These are phyloP conservation scores for Thuja plicata DNA, from an alignment of 83 land plant species.

Conservation along the genomic window DNA sequence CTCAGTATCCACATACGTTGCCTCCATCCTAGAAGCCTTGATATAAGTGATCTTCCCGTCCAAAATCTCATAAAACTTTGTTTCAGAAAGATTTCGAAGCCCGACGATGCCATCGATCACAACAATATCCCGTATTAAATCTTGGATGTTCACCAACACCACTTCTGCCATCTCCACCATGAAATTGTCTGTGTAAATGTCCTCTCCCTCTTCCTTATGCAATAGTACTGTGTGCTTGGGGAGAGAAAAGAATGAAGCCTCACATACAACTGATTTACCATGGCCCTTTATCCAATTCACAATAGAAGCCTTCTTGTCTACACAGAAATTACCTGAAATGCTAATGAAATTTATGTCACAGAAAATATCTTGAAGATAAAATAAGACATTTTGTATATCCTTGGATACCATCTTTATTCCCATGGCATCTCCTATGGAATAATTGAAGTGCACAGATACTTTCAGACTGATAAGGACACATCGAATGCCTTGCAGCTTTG, in stretches of 20 bases:
- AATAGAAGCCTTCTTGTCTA: no score
- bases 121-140: constrained; percentile 74
- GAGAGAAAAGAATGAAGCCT: no score
- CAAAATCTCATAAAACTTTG: constrained; percentile 59
- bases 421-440: constrained; percentile 92
- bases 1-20: constrained; percentile 61
- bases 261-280: no score
- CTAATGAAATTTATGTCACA: constrained; percentile 81
- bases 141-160: constrained; percentile 83
- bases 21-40: constrained; percentile 86
- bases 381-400: constrained; percentile 86
- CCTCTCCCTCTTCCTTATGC: no score
- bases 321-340: constrained; percentile 84
- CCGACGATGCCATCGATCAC: constrained; percentile 58
- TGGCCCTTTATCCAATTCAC: no score
- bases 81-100: constrained; percentile 43
- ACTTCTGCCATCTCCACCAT: constrained; percentile 52
- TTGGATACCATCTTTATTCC: constrained; percentile 98
- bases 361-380: constrained; percentile 60
- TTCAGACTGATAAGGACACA: constrained; percentile 79
- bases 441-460: constrained; percentile 64
- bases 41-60: constrained; percentile 56
- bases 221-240: no score
- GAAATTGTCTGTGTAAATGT: no score
- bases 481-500: constrained; percentile 57